Conservation (phyloP, 352 stramenopile genomes). For the Pythium aphanidermatum region DNA sequence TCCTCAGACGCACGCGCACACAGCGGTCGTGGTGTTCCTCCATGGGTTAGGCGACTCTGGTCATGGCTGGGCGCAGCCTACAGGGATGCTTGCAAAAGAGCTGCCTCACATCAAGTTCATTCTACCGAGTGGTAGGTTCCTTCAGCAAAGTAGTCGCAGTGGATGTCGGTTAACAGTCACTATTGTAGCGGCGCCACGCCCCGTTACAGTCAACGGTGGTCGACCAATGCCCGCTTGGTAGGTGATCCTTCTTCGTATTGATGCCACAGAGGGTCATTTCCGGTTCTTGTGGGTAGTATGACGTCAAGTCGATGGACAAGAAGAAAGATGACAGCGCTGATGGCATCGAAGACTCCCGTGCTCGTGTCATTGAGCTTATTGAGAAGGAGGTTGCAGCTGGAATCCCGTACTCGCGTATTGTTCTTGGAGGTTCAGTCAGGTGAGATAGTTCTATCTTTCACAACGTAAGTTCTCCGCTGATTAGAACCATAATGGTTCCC, state of each 20-base stretch:
- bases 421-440: constrained; percentile 95
- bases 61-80: constrained; percentile 76
- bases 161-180: background rate
- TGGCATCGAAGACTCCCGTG: constrained; percentile 83
- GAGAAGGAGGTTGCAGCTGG: constrained; percentile 60
- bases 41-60: constrained; percentile 92
- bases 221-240: constrained; percentile 91
- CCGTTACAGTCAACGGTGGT: constrained; percentile 94
- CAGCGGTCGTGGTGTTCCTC: constrained; percentile 65
- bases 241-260: background rate
- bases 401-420: constrained; percentile 87
- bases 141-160: background rate
- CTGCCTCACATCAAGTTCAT: constrained; percentile 76
- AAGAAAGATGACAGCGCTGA: constrained; percentile 80
- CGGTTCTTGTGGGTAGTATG: constrained; percentile 51
- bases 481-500: background rate
- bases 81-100: constrained; percentile 41
- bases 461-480: background rate
- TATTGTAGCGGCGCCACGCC: constrained; percentile 80
- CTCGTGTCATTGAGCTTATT: constrained; percentile 74
- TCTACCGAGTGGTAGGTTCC: constrained; percentile 46
- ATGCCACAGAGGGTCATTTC: background rate
- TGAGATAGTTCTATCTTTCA: background rate
- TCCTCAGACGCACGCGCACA: constrained; percentile 17
- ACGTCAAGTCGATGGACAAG: constrained; percentile 90